A percentile compares a stretch with the other conserved stretches of the same genome.
Conservation (phyloP, 176 grass and related monocot species). For the Miscanthus lutarioriparius region DNA sequence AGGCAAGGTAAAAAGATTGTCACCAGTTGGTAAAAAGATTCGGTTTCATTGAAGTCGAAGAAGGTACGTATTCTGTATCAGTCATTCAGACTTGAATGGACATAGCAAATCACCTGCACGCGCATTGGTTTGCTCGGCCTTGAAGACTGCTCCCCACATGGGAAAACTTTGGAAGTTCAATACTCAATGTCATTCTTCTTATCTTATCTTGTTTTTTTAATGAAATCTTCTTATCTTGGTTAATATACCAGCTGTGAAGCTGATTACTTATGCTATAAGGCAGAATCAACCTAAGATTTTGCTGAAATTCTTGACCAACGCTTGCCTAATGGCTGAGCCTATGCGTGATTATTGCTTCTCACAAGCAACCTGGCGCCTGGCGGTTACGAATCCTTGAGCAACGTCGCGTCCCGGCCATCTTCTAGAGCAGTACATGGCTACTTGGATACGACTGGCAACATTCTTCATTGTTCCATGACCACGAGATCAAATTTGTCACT, state of each 20-base stretch:
- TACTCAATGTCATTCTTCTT: neutral
- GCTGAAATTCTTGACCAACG: neutral
- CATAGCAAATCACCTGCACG: neutral
- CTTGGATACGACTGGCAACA: neutral
- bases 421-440: neutral
- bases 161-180: constrained; percentile 27
- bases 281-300: constrained; percentile 31
- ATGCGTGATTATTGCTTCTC: neutral
- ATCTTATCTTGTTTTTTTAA: too few relatives aligned
- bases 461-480: neutral
- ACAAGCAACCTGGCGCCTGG: neutral
- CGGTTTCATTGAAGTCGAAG: neutral
- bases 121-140: constrained; percentile 9
- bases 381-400: neutral
- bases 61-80: neutral
- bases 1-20: neutral
- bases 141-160: constrained; percentile 31
- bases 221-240: neutral
- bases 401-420: neutral
- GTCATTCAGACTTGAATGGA: neutral
- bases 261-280: constrained; percentile 28
- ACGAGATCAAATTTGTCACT: neutral
- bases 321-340: constrained; percentile 38
- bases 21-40: neutral
- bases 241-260: neutral